Conservation (phyloP, 176 grass and related monocot species). For the Lolium rigidum region DNA sequence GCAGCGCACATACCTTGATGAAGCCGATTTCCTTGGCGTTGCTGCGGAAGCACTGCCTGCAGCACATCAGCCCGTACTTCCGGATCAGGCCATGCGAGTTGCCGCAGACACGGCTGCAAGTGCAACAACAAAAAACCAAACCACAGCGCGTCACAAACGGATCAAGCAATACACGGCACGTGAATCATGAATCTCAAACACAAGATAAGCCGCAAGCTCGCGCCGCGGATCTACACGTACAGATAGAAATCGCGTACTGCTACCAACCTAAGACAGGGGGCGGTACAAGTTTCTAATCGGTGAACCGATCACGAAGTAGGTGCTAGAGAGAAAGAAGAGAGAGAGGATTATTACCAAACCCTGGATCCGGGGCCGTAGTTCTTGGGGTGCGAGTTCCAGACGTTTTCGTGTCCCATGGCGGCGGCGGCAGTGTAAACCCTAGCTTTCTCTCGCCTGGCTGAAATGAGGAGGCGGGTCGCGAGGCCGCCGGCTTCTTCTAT, state of each 20-base stretch:
- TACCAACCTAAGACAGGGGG: too few species aligned
- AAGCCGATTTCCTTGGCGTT: conserved; percentile 97
- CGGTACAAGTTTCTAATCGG: too few species aligned
- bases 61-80: conserved; percentile 96
- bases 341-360: conserved; percentile 66
- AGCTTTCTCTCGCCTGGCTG: background rate
- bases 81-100: conserved; percentile 90
- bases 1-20: conserved; percentile 68
- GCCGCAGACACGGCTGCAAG: conserved; percentile 82
- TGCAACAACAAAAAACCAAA: conserved; percentile 13
- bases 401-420: conserved; percentile 78
- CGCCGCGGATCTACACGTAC: too few species aligned
- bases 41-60: conserved; percentile 97
- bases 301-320: too few species aligned
- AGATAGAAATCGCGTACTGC: too few species aligned
- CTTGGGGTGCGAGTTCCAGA: conserved; percentile 91
- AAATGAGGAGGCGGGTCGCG: background rate
- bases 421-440: conserved; percentile 46
- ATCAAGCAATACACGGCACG: background rate
- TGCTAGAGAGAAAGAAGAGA: background rate
- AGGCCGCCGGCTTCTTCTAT: background rate
- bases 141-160: background rate
- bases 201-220: background rate
- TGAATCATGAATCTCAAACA: background rate
- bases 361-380: conserved; percentile 78